Base-by-base conservation (phyloP, 169 alveolate genomes). In the Plasmodium billcollinsi region DNA sequence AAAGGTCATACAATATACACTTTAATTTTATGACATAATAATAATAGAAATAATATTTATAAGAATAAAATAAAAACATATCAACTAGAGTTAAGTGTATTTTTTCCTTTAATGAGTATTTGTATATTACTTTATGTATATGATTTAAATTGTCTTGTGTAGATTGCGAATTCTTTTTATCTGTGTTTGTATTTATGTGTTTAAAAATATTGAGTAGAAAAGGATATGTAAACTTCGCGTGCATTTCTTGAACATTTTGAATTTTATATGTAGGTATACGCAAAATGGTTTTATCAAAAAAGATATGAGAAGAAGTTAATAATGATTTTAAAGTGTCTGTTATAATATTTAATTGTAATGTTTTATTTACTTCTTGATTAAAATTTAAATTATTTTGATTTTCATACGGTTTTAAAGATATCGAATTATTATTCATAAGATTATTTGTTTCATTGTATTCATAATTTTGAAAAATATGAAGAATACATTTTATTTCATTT, bases 31-130 rank as follows among this genome's bases (percentile, higher is more conserved):
- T 56, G 26, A 72, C 69, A 39, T 72, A 72, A 3, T 72, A 72
- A 39, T 72, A 72, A 26, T 72, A 72, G 18, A 72, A 72, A 33
- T 72, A 72, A 52, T 72, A 72, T 39, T 72, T 72, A 21, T 72
- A 61, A 14, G 59, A 29, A 18, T 72, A 72, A 43, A 72, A 72
- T 9, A 54, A n/a, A 12, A 33, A 72, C 7, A 61, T 56, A 59
- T 72, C 85, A 26, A 72, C 14, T 29, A 72, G 12, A 67, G 21
- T 33, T 45, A 72, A 72, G 2, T 72, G 21, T 14, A 72, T 2
- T 72, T 43, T 50, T 39, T 21, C 85, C 5, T 20, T 52, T 2
- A 72, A 20, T 2, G 69, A 56, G 33, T 43, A 18, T 3, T 26
- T 2, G n/a, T 2, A 56, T 47, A 59, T 15, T 9, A 0, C 29